A percentile compares a stretch with the other conserved stretches of the same genome.
These are phyloP conservation scores for Linum tenue DNA, from an alignment of 345 rosid genomes.

Conservation along the genomic window DNA sequence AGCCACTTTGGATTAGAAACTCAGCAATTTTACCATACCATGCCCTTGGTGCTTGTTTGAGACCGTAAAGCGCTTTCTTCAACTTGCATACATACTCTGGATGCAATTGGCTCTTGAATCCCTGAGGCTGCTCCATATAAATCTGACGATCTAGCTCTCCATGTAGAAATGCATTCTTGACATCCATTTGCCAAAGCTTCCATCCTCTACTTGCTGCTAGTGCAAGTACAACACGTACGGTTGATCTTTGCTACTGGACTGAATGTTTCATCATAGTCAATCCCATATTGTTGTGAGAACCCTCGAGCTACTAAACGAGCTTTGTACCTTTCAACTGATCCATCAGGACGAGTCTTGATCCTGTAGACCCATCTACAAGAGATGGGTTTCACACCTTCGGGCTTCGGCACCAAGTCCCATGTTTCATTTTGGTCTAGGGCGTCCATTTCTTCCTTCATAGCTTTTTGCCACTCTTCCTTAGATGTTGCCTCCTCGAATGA, in stretches of 20 bases:
- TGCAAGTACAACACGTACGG: not conserved
- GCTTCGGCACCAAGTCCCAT: not conserved
- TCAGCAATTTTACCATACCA: not conserved
- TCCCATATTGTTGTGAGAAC: not conserved
- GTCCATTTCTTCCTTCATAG: not conserved
- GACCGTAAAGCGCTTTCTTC: not conserved
- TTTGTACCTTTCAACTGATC: not conserved
- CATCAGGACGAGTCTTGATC: not conserved
- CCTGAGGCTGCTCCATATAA: not conserved
- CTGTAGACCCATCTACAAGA: not conserved
- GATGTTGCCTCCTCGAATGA: not conserved
- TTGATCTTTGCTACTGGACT: not conserved
- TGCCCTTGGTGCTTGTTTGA: not conserved
- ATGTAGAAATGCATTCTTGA: not conserved
- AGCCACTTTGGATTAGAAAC: not conserved
- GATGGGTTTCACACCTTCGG: not conserved
- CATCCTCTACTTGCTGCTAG: not conserved
- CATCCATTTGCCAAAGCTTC: not conserved
- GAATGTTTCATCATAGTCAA: not conserved
- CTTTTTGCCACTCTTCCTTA: not conserved
- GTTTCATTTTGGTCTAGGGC: not conserved
- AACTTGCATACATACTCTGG: not conserved
- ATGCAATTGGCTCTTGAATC: not conserved
- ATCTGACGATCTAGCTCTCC: not conserved
- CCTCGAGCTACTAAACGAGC: not conserved